phyloP scores from a whole-genome alignment of 2,329 filamentous ascomycete species.

The Cercospora sp. region DNA sequence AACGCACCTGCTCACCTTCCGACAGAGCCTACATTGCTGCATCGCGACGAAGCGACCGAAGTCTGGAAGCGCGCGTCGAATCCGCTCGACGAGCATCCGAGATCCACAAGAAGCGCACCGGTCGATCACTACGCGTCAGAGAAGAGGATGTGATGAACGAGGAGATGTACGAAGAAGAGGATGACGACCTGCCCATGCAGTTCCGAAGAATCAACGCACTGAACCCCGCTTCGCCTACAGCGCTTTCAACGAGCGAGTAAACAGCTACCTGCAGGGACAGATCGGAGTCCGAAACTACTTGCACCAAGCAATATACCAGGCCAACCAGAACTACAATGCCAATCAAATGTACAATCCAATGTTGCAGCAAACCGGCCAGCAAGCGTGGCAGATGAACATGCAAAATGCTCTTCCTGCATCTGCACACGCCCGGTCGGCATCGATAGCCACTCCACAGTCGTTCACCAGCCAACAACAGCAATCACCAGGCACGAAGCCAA shows the following conservation, averaged over 20 bases:
- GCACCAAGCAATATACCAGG: slow-evolving; percentile 49
- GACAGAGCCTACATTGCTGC: slow-evolving; percentile 85
- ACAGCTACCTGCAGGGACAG: slow-evolving; percentile 59
- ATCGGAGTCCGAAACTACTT: slow-evolving; percentile 57
- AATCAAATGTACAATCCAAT: slow-evolving; percentile 47
- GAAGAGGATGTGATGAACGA: slow-evolving; percentile 86
- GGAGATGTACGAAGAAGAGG: slow-evolving; percentile 95
- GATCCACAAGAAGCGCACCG: slow-evolving; percentile 85
- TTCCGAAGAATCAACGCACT: slow-evolving; percentile 65
- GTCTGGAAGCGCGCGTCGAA: slow-evolving; percentile 81
- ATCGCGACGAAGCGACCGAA: slow-evolving; percentile 81
- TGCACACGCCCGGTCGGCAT: slow-evolving; percentile 47
- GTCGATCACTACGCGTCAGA: slow-evolving; percentile 76
- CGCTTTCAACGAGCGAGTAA: slow-evolving; percentile 61
- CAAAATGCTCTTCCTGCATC: slow-evolving; percentile 37
- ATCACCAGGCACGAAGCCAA: slow-evolving; percentile 24
- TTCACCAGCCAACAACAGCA: slow-evolving; percentile 34
- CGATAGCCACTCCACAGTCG: slow-evolving; percentile 47
- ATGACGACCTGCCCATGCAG: slow-evolving; percentile 72
- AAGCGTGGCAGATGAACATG: slow-evolving; percentile 33
- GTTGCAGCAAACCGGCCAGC: slow-evolving; percentile 34
- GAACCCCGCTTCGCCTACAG: slow-evolving; percentile 45
- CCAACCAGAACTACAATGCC: slow-evolving; percentile 42
- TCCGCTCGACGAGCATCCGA: slow-evolving; percentile 86
- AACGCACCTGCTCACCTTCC: neutral